Percentiles rank a stretch among this genome's conserved stretches.
phyloP scores from a whole-genome alignment of 1,139 yeast species.

The Wickerhamomyces sp. region DNA sequence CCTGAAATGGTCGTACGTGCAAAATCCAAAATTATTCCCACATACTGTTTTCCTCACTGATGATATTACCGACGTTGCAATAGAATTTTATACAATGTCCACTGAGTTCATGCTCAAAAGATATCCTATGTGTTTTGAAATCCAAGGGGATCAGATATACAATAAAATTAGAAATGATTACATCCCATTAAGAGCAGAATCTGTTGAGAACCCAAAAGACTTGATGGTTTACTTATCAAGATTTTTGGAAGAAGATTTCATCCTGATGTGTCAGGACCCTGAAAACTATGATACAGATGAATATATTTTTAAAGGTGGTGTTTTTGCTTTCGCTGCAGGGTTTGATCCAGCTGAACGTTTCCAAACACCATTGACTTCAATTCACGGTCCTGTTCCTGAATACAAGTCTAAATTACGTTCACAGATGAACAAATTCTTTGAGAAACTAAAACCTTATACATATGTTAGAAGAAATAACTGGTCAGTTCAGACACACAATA shows the following conservation, averaged over 20 bases:
- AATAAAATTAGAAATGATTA: conserved; percentile 40
- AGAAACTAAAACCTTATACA: conserved; percentile 50
- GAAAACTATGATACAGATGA: conserved; percentile 45
- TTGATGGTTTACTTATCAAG: conserved; percentile 40
- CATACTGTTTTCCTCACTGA: conserved; percentile 25
- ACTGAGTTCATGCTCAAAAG: conserved; percentile 45
- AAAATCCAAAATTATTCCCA: conserved; percentile 30
- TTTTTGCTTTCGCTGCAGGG: conserved; percentile 72
- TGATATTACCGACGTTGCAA: conserved; percentile 40
- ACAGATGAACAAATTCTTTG: conserved; percentile 76
- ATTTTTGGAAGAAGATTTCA: conserved; percentile 64
- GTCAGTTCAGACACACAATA: conserved; percentile 72
- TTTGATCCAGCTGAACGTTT: conserved; percentile 60
- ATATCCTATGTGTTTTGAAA: conserved; percentile 56
- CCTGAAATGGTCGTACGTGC: conserved; percentile 38
- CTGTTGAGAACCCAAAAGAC: conserved; percentile 20
- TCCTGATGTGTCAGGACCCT: conserved; percentile 49
- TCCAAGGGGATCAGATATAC: conserved; percentile 30
- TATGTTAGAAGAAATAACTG: conserved; percentile 76
- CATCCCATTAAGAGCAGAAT: conserved; percentile 30
- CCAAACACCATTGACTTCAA: conserved; percentile 46
- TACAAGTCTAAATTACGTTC: conserved; percentile 60
- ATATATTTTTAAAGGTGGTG: conserved; percentile 60
- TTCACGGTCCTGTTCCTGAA: conserved; percentile 71
- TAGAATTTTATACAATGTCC: conserved; percentile 51